A percentile compares a stretch with the other conserved stretches of the same genome.
Conservation (phyloP, 768 basidiomycete genomes). For the Termitomyces heimii region DNA sequence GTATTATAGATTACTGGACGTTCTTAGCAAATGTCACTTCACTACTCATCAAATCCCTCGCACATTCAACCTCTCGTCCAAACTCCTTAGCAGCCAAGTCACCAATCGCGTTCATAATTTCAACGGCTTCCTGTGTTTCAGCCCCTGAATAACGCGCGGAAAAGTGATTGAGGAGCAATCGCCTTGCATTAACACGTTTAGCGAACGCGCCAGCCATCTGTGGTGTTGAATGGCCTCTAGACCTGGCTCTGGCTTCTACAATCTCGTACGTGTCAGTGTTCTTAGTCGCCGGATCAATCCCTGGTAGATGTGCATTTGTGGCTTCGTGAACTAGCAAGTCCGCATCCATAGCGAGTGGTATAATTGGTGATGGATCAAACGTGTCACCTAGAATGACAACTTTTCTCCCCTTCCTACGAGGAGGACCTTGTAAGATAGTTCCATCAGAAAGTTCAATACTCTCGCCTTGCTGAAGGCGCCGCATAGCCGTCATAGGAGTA, state of each 20-base stretch:
- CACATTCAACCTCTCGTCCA: constrained; percentile 56
- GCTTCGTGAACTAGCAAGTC: constrained; percentile 85
- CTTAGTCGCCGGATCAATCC: constrained; percentile 55
- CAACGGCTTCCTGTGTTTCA: constrained; percentile 42
- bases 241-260: constrained; percentile 59
- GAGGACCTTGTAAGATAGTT: constrained; percentile 63
- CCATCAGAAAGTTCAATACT: constrained; percentile 64
- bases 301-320: constrained; percentile 79
- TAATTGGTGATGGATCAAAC: constrained; percentile 67
- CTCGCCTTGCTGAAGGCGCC: constrained; percentile 59
- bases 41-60: constrained; percentile 70
- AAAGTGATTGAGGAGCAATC: constrained; percentile 79
- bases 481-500: constrained; percentile 63
- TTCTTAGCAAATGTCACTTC: constrained; percentile 37
- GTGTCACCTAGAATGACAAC: constrained; percentile 84
- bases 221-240: constrained; percentile 87
- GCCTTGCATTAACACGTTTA: constrained; percentile 50
- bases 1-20: constrained; percentile 14
- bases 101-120: constrained; percentile 60
- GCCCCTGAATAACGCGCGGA: constrained; percentile 75
- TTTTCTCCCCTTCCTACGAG: constrained; percentile 63
- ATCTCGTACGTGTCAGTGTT: constrained; percentile 51
- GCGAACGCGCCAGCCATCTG: constrained; percentile 87
- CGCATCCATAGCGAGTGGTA: constrained; percentile 51
- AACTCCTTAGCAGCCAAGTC: constrained; percentile 49